Percentiles rank a stretch among this genome's conserved stretches.
phyloP scores from a whole-genome alignment of 2,329 filamentous ascomycete genomes.

The Hymenoscyphus infarciens region DNA sequence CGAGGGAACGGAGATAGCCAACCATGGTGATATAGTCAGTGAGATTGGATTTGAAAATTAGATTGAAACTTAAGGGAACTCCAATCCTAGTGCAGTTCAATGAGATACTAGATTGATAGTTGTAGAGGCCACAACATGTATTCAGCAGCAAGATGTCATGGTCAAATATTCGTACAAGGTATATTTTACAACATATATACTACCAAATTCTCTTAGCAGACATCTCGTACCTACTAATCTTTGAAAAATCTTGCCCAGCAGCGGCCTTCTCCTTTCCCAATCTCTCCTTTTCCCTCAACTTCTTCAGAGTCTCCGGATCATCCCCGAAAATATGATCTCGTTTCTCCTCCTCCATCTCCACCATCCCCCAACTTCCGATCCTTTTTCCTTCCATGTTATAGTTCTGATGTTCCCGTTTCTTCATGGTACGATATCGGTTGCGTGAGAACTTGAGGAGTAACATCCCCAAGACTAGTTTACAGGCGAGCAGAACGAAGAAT shows the following conservation, averaged over 20 bases:
- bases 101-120: neutral
- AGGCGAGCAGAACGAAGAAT: slow-evolving; percentile 79
- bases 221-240: slow-evolving; percentile 84
- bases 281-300: slow-evolving; percentile 60
- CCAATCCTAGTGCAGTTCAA: too few species aligned
- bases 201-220: slow-evolving; percentile 95
- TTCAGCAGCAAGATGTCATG: neutral
- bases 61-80: too few species aligned
- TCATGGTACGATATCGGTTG: slow-evolving; percentile 75
- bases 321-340: slow-evolving; percentile 83
- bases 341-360: slow-evolving; percentile 87
- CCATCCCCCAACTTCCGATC: slow-evolving; percentile 76
- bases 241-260: slow-evolving; percentile 58
- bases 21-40: neutral
- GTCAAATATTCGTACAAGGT: neutral
- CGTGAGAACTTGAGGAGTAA: slow-evolving; percentile 74
- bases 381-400: slow-evolving; percentile 70
- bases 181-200: neutral
- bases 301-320: slow-evolving; percentile 66
- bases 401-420: slow-evolving; percentile 56
- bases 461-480: slow-evolving; percentile 89
- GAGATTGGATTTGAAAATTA: too few species aligned
- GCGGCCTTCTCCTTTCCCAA: slow-evolving; percentile 57
- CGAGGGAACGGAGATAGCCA: neutral
- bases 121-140: neutral